These are phyloP conservation scores for Rostrohypoxylon terebratum DNA, from an alignment of 495 filamentous ascomycete species.

Conservation along the genomic window DNA sequence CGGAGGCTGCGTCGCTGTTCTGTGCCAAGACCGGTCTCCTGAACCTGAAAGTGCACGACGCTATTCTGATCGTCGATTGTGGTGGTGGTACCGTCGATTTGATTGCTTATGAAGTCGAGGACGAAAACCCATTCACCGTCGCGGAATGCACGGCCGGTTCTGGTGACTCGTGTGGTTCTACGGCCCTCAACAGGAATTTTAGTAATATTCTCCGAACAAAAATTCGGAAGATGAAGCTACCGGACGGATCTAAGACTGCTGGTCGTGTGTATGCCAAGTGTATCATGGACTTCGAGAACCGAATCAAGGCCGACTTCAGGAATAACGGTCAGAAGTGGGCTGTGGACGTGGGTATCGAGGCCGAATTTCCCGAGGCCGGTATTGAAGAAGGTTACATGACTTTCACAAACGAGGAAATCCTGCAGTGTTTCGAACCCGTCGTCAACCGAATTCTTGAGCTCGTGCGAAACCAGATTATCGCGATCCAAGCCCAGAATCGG, in stretches of 20 bases:
- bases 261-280: conserved; percentile 82
- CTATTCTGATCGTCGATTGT: conserved; percentile 79
- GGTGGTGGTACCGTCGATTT: conserved; percentile 81
- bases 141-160: conserved; percentile 81
- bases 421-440: conserved; percentile 80
- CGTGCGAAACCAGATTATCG: conserved; percentile 81
- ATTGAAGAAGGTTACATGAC: conserved; percentile 85
- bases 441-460: conserved; percentile 80
- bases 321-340: conserved; percentile 85
- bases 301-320: conserved; percentile 84
- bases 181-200: conserved; percentile 79
- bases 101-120: conserved; percentile 81
- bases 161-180: conserved; percentile 79
- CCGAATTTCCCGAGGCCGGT: conserved; percentile 79
- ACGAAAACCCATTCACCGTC: conserved; percentile 79
- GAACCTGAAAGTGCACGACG: conserved; percentile 79
- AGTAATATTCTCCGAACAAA: conserved; percentile 80
- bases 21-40: conserved; percentile 79
- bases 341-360: conserved; percentile 80
- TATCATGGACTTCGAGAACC: conserved; percentile 84
- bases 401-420: conserved; percentile 83
- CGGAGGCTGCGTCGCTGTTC: conserved; percentile 78
- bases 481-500: conserved; percentile 80
- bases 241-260: conserved; percentile 78
- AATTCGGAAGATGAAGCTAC: conserved; percentile 82